Conservation (phyloP, 192 early-diverging fungal genomes). For the Mortierella antarctica region DNA sequence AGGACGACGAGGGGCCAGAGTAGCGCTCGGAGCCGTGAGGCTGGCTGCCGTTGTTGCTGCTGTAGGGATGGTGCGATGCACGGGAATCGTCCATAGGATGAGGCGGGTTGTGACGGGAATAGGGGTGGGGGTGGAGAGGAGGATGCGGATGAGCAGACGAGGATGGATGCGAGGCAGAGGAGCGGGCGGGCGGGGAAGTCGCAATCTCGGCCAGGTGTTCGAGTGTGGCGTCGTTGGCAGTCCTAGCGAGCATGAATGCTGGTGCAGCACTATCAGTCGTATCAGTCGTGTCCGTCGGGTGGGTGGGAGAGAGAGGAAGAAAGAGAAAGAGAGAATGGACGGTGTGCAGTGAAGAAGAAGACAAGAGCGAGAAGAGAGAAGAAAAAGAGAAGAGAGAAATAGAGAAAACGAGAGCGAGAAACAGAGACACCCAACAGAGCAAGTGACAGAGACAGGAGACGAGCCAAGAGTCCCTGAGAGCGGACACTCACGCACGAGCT, state of each 20-base stretch:
- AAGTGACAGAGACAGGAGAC: not conserved
- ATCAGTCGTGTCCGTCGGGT: no score
- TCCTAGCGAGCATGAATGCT: no score
- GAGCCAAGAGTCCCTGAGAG: not conserved
- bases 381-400: not conserved
- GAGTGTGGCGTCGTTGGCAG: no score
- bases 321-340: not conserved
- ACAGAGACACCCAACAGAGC: not conserved
- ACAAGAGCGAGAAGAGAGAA: slow-evolving; percentile 1
- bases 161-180: no score
- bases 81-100: slow-evolving; percentile 30
- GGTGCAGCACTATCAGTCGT: no score
- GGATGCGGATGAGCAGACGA: not conserved
- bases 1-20: slow-evolving; percentile 17
- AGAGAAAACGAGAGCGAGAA: not conserved
- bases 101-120: not conserved
- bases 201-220: no score
- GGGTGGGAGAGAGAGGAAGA: not conserved
- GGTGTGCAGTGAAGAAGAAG: not conserved
- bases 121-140: not conserved
- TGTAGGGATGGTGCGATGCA: slow-evolving; percentile 14
- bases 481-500: not conserved
- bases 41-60: slow-evolving; percentile 4
- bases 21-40: slow-evolving; percentile 19
- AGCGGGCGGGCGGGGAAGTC: no score